These are phyloP conservation scores for Pneumocystis wakefieldiae DNA, from an alignment of 1,139 yeast genomes.

Conservation along the genomic window DNA sequence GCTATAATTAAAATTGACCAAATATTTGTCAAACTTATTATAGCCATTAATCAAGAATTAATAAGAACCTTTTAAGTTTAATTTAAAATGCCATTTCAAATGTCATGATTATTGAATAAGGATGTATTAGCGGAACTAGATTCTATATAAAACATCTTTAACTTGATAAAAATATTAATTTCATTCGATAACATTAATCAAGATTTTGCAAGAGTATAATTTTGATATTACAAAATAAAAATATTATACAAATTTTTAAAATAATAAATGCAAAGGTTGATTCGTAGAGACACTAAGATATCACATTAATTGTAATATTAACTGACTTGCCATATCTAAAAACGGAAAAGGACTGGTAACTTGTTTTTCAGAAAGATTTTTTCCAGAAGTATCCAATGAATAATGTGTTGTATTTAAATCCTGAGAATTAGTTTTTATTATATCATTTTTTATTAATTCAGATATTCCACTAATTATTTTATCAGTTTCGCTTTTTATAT, in stretches of 20 bases:
- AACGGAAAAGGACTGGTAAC: constrained; percentile 12
- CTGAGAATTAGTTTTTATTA: constrained; percentile 19
- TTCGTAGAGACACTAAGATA: neutral
- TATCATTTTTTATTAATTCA: constrained; percentile 37
- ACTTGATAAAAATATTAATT: neutral
- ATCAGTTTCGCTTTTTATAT: neutral
- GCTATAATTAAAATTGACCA: neutral
- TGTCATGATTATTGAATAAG: neutral
- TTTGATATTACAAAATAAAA: neutral
- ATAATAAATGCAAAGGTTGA: neutral
- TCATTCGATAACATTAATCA: neutral
- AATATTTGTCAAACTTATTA: neutral
- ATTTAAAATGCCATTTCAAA: neutral
- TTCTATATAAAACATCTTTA: neutral
- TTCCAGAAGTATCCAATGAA: neutral
- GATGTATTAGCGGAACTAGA: neutral
- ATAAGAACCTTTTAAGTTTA: neutral
- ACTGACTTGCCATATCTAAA: constrained; percentile 10
- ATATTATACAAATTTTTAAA: neutral
- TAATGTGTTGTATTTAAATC: constrained; percentile 17
- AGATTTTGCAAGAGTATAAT: neutral
- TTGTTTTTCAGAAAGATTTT: constrained; percentile 11
- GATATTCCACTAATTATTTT: neutral
- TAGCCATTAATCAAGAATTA: neutral
- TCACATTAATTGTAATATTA: constrained; percentile 4